Evolutionary conservation across 345 rosid species (phyloP).

Genomic region (Carallia pectinifolia): DNA sequence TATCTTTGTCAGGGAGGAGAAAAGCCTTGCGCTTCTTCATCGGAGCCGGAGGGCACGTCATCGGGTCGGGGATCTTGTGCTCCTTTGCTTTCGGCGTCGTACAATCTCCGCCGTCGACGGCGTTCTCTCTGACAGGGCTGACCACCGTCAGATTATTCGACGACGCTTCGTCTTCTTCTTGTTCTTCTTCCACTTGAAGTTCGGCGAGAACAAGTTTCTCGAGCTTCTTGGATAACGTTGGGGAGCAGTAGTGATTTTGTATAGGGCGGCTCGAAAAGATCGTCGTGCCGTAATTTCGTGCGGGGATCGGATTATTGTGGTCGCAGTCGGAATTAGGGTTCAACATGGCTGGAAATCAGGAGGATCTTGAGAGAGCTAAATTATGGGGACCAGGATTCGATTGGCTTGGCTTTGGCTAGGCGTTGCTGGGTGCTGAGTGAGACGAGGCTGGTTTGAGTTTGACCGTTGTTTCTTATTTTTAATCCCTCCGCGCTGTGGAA

Average conservation of each 20-base stretch:
- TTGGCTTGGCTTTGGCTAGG: too few species aligned
- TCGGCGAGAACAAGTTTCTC: neutral
- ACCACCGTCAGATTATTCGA: neutral
- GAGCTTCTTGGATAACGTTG: neutral
- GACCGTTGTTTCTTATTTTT: too few species aligned
- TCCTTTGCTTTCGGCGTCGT: constrained; percentile 59
- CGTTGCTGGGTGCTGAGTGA: too few species aligned
- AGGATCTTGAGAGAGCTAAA: too few species aligned
- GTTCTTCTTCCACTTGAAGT: neutral
- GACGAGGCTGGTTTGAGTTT: too few species aligned
- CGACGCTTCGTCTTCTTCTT: neutral
- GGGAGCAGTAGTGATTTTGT: neutral
- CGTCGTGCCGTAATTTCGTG: too few species aligned
- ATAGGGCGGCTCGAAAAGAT: too few species aligned
- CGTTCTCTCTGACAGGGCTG: neutral
- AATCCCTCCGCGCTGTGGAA: too few species aligned
- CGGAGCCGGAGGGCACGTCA: constrained; percentile 73
- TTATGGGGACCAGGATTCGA: too few species aligned
- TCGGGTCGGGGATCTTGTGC: constrained; percentile 42
- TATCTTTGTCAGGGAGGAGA: neutral
- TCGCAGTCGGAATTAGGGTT: too few species aligned
- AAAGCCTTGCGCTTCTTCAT: constrained; percentile 51
- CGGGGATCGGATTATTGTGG: too few species aligned
- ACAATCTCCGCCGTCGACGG: neutral
- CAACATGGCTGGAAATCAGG: too few species aligned